These are phyloP conservation scores for Colletotrichum caudatum DNA, from an alignment of 2,329 filamentous ascomycete species.

Conservation along the genomic window DNA sequence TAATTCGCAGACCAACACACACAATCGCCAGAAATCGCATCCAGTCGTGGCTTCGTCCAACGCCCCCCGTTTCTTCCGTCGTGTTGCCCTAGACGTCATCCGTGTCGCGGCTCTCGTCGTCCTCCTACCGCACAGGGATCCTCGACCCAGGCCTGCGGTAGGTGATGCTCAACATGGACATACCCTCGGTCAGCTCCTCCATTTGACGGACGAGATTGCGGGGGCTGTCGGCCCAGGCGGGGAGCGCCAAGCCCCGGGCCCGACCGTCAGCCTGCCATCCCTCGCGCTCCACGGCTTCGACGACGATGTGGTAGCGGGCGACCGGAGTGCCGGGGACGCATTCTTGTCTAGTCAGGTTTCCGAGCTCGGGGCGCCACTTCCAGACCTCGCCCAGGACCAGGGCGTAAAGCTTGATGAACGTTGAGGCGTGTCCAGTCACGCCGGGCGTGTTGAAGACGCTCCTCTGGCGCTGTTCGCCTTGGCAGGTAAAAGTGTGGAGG, in stretches of 20 bases:
- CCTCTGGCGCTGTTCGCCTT: background rate
- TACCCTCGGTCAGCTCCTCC: background rate
- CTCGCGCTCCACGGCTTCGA: background rate
- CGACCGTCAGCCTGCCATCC: background rate
- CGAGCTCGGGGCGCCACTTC: conserved; percentile 15
- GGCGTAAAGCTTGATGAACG: conserved; percentile 1
- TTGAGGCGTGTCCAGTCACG: conserved; percentile 15
- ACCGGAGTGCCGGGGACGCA: background rate
- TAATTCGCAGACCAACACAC: background rate
- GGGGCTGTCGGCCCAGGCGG: background rate
- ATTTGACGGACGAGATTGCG: background rate
- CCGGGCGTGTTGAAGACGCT: conserved; percentile 21
- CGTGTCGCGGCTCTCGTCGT: background rate
- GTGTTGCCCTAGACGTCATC: background rate
- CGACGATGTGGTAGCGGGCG: accelerated
- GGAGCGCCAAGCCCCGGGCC: background rate
- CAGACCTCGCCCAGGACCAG: conserved; percentile 7
- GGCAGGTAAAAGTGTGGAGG: conserved; percentile 13
- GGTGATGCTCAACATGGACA: background rate
- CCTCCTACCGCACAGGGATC: background rate
- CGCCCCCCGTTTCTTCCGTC: background rate
- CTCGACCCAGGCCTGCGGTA: background rate
- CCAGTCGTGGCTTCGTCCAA: background rate
- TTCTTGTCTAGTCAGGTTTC: background rate
- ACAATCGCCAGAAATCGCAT: background rate